Evolutionary conservation across 2,329 filamentous ascomycete species (phyloP).

Genomic region (Emydomyces testavorans): DNA sequence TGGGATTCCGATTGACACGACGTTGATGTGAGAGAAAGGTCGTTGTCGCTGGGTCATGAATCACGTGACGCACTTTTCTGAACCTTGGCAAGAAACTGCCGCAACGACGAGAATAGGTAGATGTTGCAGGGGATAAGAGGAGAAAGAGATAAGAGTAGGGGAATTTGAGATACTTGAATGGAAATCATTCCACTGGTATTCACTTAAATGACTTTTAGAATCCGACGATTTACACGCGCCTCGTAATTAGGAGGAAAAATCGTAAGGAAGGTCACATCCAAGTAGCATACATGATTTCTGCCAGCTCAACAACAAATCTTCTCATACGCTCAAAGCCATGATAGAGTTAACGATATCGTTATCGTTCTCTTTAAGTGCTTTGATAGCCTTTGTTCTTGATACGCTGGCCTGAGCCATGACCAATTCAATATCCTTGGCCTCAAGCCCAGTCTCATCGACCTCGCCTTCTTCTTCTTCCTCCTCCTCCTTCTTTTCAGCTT

Average conservation of each 20-base stretch:
- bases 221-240: slow-evolving; percentile 3
- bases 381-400: slow-evolving; percentile 95
- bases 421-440: slow-evolving; percentile 98
- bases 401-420: slow-evolving; percentile 98
- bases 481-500: slow-evolving; percentile 52
- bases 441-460: slow-evolving; percentile 84
- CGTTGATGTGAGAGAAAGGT: slow-evolving; percentile 12
- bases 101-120: neutral
- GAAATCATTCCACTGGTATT: slow-evolving; percentile 6
- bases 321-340: slow-evolving; percentile 84
- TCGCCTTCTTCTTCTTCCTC: slow-evolving; percentile 92
- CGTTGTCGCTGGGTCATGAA: slow-evolving; percentile 10
- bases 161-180: neutral
- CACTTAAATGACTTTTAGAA: slow-evolving; percentile 9
- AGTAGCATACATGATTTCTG: neutral
- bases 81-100: slow-evolving; percentile 13
- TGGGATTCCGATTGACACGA: slow-evolving; percentile 5
- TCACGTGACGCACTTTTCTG: slow-evolving; percentile 14
- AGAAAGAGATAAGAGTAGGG: neutral
- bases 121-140: no score
- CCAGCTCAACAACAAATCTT: neutral
- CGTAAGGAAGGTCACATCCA: neutral
- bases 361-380: slow-evolving; percentile 92
- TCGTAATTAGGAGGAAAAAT: neutral
- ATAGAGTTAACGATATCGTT: slow-evolving; percentile 99